Conservation (phyloP, 257 asterid genomes). For the Leptodermis oblonga region DNA sequence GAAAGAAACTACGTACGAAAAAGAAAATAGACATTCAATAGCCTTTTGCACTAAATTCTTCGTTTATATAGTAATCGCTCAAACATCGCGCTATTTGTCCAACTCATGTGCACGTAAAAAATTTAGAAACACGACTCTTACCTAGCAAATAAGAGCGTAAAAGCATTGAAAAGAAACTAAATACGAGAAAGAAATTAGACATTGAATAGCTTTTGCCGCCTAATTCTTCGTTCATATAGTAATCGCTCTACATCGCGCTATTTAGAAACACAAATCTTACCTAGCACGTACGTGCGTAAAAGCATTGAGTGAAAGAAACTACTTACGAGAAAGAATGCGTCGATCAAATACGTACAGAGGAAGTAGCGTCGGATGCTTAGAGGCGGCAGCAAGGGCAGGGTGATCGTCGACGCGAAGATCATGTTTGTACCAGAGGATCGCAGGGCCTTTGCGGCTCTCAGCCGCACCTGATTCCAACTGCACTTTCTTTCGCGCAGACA, state of each 20-base stretch:
- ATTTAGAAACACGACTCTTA: too few species aligned
- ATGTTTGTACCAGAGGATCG: slow-evolving; percentile 85
- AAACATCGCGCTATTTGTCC: neutral
- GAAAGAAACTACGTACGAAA: slow-evolving; percentile 37
- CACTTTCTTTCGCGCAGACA: slow-evolving; percentile 15
- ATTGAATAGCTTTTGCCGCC: too few species aligned
- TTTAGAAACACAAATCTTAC: neutral
- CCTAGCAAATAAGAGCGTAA: too few species aligned
- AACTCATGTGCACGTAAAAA: neutral
- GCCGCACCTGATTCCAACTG: slow-evolving; percentile 31
- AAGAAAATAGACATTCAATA: too few species aligned
- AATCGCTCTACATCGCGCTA: too few species aligned
- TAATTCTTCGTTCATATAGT: too few species aligned
- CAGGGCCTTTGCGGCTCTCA: slow-evolving; percentile 34
- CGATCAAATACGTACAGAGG: slow-evolving; percentile 87
- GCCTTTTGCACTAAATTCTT: too few species aligned
- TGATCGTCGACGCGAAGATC: slow-evolving; percentile 91
- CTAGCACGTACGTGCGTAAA: neutral
- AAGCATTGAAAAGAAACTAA: too few species aligned
- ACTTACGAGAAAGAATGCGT: slow-evolving; percentile 70
- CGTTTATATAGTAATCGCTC: neutral
- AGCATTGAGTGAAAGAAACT: neutral
- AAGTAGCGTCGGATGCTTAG: slow-evolving; percentile 48
- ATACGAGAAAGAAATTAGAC: too few species aligned
- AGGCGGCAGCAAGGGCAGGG: slow-evolving; percentile 66